Evolutionary conservation across 2,329 filamentous ascomycete genomes (phyloP).

Genomic region (Paramyrothecium sp.): DNA sequence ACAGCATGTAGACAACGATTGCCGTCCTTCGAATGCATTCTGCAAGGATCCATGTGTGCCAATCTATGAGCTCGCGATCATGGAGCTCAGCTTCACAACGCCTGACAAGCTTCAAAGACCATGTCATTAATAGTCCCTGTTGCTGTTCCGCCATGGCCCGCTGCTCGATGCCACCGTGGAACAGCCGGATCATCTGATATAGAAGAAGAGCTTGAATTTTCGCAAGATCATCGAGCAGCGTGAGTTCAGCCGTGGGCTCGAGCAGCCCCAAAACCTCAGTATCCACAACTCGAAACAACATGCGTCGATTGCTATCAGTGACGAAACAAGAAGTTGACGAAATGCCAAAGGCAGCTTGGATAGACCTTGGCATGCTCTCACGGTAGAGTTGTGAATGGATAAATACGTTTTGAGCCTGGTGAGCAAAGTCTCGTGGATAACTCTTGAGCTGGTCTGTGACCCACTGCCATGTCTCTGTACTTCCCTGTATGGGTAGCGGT

Average conservation of each 20-base stretch:
- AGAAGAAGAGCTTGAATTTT: not conserved
- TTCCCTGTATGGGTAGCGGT: not conserved
- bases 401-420: not conserved
- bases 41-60: not conserved
- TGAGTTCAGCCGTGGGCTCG: not conserved
- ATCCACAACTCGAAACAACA: not conserved
- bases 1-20: not conserved
- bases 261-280: not conserved
- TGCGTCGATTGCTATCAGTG: not conserved
- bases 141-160: not conserved
- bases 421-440: constrained; percentile 1
- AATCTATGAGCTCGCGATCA: not conserved
- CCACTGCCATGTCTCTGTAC: constrained; percentile 1
- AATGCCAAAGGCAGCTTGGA: not conserved
- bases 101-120: not conserved
- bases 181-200: not conserved
- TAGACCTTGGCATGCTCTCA: not conserved
- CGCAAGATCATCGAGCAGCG: not conserved
- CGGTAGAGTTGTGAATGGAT: not conserved
- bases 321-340: not conserved
- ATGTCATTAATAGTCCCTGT: not conserved
- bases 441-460: not conserved
- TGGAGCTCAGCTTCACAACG: not conserved
- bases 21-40: not conserved
- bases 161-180: not conserved